phyloP scores from a whole-genome alignment of 805 yeast species.

The Yarrowia deformans region DNA sequence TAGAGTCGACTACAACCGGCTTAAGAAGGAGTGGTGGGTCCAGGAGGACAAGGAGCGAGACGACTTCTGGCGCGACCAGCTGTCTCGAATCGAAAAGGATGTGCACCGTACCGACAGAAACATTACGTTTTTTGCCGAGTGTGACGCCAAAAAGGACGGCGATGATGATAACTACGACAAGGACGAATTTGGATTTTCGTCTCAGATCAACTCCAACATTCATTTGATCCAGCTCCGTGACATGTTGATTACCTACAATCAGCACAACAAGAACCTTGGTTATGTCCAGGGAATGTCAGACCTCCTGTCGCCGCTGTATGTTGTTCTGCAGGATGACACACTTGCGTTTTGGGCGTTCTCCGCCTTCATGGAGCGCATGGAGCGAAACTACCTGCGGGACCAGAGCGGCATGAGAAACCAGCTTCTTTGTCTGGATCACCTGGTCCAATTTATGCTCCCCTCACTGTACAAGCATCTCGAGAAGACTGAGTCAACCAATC shows the following conservation, averaged over 20 bases:
- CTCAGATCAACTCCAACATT: conserved; percentile 62
- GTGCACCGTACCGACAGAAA: conserved; percentile 89
- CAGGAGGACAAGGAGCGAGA: conserved; percentile 62
- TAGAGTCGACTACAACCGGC: conserved; percentile 63
- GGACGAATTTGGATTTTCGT: conserved; percentile 38
- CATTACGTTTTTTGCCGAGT: conserved; percentile 65
- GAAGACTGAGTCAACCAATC: conserved; percentile 85
- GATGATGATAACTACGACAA: conserved; percentile 51
- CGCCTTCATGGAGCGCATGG: conserved; percentile 92
- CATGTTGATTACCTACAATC: conserved; percentile 85
- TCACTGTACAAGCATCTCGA: conserved; percentile 80
- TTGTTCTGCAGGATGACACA: conserved; percentile 67
- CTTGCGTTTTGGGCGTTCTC: conserved; percentile 88
- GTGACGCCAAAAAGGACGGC: conserved; percentile 59
- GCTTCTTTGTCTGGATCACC: conserved; percentile 79
- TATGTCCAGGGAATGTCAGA: conserved; percentile 99
- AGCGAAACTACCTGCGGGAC: conserved; percentile 87
- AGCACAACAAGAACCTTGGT: conserved; percentile 81
- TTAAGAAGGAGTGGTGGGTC: conserved; percentile 75
- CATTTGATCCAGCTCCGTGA: conserved; percentile 76
- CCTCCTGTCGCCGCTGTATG: conserved; percentile 83
- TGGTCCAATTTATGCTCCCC: conserved; percentile 91
- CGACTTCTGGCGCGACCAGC: conserved; percentile 88
- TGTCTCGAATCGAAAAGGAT: conserved; percentile 89
- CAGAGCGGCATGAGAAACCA: conserved; percentile 93